phyloP scores from a whole-genome alignment of 2,329 filamentous ascomycete genomes.

The Chalaropsis thielavioides region DNA sequence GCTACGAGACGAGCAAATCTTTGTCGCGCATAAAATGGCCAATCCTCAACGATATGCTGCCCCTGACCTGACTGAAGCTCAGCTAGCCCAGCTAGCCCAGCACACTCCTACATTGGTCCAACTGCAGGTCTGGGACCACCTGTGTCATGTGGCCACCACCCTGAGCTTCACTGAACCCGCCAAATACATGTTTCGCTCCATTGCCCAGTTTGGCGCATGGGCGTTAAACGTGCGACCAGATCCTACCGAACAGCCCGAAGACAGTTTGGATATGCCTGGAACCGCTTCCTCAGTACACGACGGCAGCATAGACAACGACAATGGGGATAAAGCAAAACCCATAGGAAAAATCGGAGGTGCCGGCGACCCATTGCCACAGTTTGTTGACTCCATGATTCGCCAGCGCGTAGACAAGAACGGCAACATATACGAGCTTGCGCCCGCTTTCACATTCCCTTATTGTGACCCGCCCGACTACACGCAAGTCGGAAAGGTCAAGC shows the following conservation, averaged over 20 bases:
- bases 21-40: constrained; percentile 85
- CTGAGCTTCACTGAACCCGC: constrained; percentile 93
- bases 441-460: constrained; percentile 47
- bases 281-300: constrained; percentile 36
- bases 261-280: constrained; percentile 18
- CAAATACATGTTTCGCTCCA: constrained; percentile 86
- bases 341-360: constrained; percentile 53
- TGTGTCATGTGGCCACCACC: constrained; percentile 84
- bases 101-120: constrained; percentile 83
- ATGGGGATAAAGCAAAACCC: constrained; percentile 22
- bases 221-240: constrained; percentile 69
- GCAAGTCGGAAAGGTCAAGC: constrained; percentile 66
- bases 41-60: constrained; percentile 63
- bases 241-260: constrained; percentile 32
- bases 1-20: constrained; percentile 86
- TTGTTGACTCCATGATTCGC: constrained; percentile 79
- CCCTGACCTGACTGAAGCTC: constrained; percentile 46
- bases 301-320: constrained; percentile 15
- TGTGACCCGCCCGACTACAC: constrained; percentile 33
- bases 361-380: constrained; percentile 67
- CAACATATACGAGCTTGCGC: constrained; percentile 51
- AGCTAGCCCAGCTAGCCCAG: constrained; percentile 43
- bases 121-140: constrained; percentile 87
- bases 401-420: constrained; percentile 74
- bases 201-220: constrained; percentile 91